Percentiles rank a stretch among this genome's conserved stretches.
These are phyloP conservation scores for Penicillium frequentans DNA, from an alignment of 2,329 filamentous ascomycete genomes.

Conservation along the genomic window DNA sequence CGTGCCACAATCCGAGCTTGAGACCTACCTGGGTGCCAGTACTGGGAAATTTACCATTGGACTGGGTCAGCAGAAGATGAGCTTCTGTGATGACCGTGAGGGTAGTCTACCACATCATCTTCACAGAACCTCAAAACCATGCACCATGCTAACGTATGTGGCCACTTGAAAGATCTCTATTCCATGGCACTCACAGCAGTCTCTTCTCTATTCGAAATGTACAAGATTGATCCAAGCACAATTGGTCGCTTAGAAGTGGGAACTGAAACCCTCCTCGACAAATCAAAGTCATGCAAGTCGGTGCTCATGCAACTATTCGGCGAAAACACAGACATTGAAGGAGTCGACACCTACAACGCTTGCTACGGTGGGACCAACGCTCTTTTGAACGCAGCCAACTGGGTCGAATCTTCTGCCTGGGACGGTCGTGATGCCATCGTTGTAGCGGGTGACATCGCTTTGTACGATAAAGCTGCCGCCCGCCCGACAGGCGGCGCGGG, in stretches of 20 bases:
- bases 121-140: background rate
- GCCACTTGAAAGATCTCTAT: background rate
- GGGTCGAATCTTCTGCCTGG: constrained; percentile 51
- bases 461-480: constrained; percentile 77
- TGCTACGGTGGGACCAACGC: constrained; percentile 82
- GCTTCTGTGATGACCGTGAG: constrained; percentile 7
- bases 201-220: constrained; percentile 55
- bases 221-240: constrained; percentile 68
- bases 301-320: constrained; percentile 80
- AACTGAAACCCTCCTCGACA: constrained; percentile 78
- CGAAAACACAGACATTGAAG: constrained; percentile 76
- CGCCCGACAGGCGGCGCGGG: constrained; percentile 76
- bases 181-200: background rate
- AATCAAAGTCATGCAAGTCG: constrained; percentile 55
- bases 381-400: constrained; percentile 74
- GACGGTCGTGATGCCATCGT: constrained; percentile 69
- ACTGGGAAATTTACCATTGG: constrained; percentile 2
- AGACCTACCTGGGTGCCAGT: background rate
- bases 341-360: constrained; percentile 75
- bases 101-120: background rate
- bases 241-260: constrained; percentile 78
- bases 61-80: constrained; percentile 3
- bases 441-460: constrained; percentile 73
- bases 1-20: background rate
- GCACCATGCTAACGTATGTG: background rate